Percentiles rank a stretch among this genome's conserved stretches.
Evolutionary conservation across 805 yeast genomes (phyloP).

Genomic region (Candida anglica): DNA sequence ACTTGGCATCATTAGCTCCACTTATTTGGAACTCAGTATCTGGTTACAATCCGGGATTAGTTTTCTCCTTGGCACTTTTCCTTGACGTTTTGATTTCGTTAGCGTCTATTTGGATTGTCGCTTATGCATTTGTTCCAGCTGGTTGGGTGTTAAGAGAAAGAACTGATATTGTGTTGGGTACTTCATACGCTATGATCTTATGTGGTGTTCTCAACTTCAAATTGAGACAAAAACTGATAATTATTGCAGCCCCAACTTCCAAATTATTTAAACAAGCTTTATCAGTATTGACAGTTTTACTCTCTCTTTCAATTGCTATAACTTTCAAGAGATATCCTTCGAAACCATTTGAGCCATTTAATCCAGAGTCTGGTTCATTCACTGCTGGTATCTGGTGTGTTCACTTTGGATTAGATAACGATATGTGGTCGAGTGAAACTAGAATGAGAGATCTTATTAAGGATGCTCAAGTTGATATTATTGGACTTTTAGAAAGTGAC

Average conservation of each 20-base stretch:
- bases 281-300: constrained; percentile 38
- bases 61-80: constrained; percentile 48
- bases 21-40: constrained; percentile 54
- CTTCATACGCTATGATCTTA: constrained; percentile 50
- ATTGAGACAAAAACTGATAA: constrained; percentile 18
- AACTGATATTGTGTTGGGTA: constrained; percentile 66
- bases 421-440: constrained; percentile 94
- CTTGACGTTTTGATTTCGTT: constrained; percentile 54
- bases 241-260: constrained; percentile 13
- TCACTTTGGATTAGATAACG: constrained; percentile 95
- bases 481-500: constrained; percentile 89
- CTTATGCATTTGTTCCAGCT: constrained; percentile 97
- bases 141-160: constrained; percentile 87
- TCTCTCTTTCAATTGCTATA: constrained; percentile 50
- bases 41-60: constrained; percentile 51
- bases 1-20: constrained; percentile 60
- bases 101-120: constrained; percentile 95
- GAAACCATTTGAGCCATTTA: constrained; percentile 53
- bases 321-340: constrained; percentile 62
- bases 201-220: constrained; percentile 46
- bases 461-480: constrained; percentile 86
- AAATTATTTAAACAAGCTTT: constrained; percentile 17
- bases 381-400: constrained; percentile 99
- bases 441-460: constrained; percentile 80
- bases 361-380: constrained; percentile 55